Conservation (phyloP, 225 moss, liverwort and hornwort species). For the Pseudisothecium myosuroides region DNA sequence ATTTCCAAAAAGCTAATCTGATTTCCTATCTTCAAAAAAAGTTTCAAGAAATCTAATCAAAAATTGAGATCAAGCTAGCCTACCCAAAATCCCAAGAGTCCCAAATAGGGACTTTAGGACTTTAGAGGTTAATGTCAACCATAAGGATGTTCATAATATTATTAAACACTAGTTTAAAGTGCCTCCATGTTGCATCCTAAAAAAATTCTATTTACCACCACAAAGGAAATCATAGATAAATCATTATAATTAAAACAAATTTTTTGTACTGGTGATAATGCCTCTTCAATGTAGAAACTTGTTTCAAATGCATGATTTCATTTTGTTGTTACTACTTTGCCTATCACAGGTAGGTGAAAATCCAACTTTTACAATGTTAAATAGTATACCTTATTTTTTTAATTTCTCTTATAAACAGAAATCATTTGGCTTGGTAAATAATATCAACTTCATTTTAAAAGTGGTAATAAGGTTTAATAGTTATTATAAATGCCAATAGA, state of each 20-base stretch:
- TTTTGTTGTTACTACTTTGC: not conserved
- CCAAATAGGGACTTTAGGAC: too few relatives aligned
- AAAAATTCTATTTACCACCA: not conserved
- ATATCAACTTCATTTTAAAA: not conserved
- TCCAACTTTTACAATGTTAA: not conserved
- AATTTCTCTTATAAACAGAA: too few relatives aligned
- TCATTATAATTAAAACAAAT: not conserved
- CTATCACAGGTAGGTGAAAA: accelerated
- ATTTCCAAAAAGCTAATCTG: too few relatives aligned
- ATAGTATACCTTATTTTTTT: too few relatives aligned
- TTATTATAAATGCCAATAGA: too few relatives aligned
- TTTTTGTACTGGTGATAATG: not conserved
- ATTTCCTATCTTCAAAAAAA: too few relatives aligned
- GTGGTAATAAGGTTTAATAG: too few relatives aligned
- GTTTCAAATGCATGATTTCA: not conserved
- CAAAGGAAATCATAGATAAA: not conserved
- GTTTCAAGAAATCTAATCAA: too few relatives aligned
- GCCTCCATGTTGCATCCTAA: not conserved
- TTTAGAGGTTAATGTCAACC: not conserved
- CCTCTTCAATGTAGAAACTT: not conserved
- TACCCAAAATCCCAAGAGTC: too few relatives aligned
- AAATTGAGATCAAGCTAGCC: too few relatives aligned
- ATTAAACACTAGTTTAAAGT: not conserved
- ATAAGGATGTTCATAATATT: not conserved
- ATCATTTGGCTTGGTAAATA: not conserved